Conservation (phyloP, 2,329 filamentous ascomycete species). For the Aspergillus brunneoviolaceus region DNA sequence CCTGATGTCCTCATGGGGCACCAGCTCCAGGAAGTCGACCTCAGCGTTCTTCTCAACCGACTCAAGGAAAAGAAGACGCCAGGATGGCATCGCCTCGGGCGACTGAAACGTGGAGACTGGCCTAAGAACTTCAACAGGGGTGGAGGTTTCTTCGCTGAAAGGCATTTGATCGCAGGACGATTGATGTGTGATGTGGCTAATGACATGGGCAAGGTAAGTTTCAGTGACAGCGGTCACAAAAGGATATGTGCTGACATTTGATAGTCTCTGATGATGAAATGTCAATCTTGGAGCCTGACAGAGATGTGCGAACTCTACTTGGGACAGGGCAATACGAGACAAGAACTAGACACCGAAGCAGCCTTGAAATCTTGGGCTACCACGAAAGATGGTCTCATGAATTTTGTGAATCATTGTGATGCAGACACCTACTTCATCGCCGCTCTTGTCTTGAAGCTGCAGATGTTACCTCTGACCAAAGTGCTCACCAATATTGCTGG, state of each 20-base stretch:
- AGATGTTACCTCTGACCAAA: slow-evolving; percentile 91
- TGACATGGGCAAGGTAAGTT: slow-evolving; percentile 76
- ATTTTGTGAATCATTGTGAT: slow-evolving; percentile 91
- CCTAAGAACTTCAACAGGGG: slow-evolving; percentile 81
- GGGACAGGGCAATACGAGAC: slow-evolving; percentile 66
- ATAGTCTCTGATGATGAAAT: slow-evolving; percentile 87
- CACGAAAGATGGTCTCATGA: slow-evolving; percentile 81
- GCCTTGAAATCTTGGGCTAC: slow-evolving; percentile 84
- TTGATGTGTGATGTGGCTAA: slow-evolving; percentile 92
- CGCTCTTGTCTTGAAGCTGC: slow-evolving; percentile 81
- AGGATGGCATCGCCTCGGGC: slow-evolving; percentile 90
- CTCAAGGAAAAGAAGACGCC: slow-evolving; percentile 87
- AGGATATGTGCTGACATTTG: slow-evolving; percentile 24
- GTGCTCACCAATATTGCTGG: slow-evolving; percentile 94
- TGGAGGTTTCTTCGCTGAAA: slow-evolving; percentile 88
- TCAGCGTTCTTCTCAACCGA: slow-evolving; percentile 83
- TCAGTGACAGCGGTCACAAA: background rate
- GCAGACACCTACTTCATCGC: slow-evolving; percentile 95
- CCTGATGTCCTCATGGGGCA: slow-evolving; percentile 94
- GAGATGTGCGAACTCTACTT: slow-evolving; percentile 97
- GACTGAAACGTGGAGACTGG: slow-evolving; percentile 81
- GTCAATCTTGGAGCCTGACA: slow-evolving; percentile 95
- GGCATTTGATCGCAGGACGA: slow-evolving; percentile 83
- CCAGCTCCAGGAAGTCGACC: slow-evolving; percentile 95
- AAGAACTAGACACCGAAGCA: slow-evolving; percentile 84